Percentiles rank a stretch among this genome's conserved stretches.
These are phyloP conservation scores for Apiotrichum brassicae DNA, from an alignment of 1,284 basidiomycete species.

Conservation along the genomic window DNA sequence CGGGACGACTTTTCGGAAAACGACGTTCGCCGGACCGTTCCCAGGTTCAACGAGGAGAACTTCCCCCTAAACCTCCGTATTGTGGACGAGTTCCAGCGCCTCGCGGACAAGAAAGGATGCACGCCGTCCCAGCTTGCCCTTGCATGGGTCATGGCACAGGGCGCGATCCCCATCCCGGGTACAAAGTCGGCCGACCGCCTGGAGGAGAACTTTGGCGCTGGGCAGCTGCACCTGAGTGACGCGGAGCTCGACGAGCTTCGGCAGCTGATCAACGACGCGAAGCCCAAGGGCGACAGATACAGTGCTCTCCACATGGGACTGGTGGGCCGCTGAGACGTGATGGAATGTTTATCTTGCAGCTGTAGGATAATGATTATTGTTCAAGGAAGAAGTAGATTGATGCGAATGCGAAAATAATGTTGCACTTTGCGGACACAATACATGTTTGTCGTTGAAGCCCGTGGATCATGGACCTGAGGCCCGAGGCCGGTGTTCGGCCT, in stretches of 20 bases:
- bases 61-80: conserved; percentile 39
- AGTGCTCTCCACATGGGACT: background rate
- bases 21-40: conserved; percentile 35
- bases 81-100: conserved; percentile 26
- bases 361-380: background rate
- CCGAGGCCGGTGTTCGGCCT: too few relatives aligned
- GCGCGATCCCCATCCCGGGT: conserved; percentile 46
- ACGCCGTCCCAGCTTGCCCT: conserved; percentile 45
- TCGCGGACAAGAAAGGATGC: conserved; percentile 39
- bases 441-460: too few relatives aligned
- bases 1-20: conserved; percentile 28
- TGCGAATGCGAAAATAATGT: too few relatives aligned
- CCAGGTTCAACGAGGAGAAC: conserved; percentile 40
- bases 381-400: too few relatives aligned
- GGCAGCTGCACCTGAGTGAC: conserved; percentile 27
- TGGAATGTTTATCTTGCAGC: background rate
- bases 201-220: conserved; percentile 40
- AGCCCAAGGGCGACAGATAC: conserved; percentile 21
- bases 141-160: conserved; percentile 48
- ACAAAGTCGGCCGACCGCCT: conserved; percentile 29
- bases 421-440: too few relatives aligned
- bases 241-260: conserved; percentile 39
- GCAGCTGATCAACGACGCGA: conserved; percentile 26
- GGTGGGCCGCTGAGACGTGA: conserved; percentile 6
- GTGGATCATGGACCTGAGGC: too few relatives aligned